Base-by-base conservation (phyloP, 441 rosid genomes). In the Populus hybrid region DNA sequence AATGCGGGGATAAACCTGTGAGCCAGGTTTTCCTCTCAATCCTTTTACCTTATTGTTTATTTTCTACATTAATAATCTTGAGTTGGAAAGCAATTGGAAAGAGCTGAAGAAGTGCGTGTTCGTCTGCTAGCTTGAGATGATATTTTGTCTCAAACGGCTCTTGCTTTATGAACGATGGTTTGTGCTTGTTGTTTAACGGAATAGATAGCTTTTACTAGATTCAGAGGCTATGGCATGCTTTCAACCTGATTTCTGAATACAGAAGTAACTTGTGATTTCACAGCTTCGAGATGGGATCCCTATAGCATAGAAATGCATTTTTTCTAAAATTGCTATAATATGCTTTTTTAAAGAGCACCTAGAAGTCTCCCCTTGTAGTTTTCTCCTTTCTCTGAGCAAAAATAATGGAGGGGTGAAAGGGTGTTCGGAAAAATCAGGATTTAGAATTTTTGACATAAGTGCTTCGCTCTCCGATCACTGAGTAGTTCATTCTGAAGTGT, bases 1-100 rank as follows among this genome's bases (percentile, higher is more conserved):
- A 85, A 45, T 65, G 77, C 10, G 89, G 79, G 10, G 76, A 87
- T 70, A 89, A 82, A 78, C 76, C 93, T 31, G 80, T 87, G 74
- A 87, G 93, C 84, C 88, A 92, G 94, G 97, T 91, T 71, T 74
- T 45, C 53, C 63, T 69, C 76, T 68, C 53, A 59, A 40, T 53
- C 72, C 36, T 35, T 64, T 64, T 29, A 16, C 9, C 59, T 53
- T 64, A 66, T 56, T 65, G 11, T 64, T 59, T 14, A 3, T 7
- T 64, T 35, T 28, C 36, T 67, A 4, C 10, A 9, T 40, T 61
- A 16, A 3, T 64, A 10, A 38, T 6, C 14, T 73, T 67, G 10
- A 68, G 18, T 12, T 12, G 18, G 18, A 12, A 45, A 45, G 53
- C 16, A 45, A 12, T 45, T 45, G 53, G 16, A 11, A 45, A 45